Evolutionary conservation across 2,329 filamentous ascomycete species (phyloP).

Genomic region (Fusarium coffeatum): DNA sequence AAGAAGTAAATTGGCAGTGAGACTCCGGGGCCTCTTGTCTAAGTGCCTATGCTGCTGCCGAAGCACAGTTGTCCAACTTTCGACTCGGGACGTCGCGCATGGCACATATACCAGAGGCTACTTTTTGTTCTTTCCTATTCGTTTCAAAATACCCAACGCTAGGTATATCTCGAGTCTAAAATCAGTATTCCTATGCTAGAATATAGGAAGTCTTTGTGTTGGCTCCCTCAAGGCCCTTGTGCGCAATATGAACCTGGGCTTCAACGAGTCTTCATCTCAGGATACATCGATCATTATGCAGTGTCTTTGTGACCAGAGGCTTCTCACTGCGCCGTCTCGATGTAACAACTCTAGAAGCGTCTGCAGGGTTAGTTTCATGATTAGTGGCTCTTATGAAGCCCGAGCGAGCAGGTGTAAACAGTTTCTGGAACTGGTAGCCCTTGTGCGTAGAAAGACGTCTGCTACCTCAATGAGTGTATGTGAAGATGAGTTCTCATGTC

Average conservation of each 20-base stretch:
- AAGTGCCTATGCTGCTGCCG: background rate
- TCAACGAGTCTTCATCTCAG: background rate
- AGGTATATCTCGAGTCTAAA: background rate
- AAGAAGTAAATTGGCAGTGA: background rate
- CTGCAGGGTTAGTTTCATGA: background rate
- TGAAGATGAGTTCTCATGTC: background rate
- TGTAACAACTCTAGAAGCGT: background rate
- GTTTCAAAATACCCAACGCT: background rate
- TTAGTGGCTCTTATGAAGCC: background rate
- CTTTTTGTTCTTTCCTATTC: background rate
- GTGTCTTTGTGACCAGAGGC: background rate
- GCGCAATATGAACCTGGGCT: background rate
- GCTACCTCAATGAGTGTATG: background rate
- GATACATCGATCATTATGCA: background rate
- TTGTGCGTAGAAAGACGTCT: background rate
- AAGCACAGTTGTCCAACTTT: background rate
- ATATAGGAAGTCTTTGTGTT: background rate
- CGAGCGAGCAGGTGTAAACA: background rate
- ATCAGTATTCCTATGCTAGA: background rate
- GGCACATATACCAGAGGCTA: background rate
- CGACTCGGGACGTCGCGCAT: background rate
- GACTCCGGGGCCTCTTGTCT: background rate
- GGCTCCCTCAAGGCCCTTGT: background rate
- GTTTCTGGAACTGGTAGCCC: background rate
- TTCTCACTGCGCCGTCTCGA: background rate